Percentiles rank a stretch among this genome's conserved stretches.
These are phyloP conservation scores for Dillenia turbinata DNA, from an alignment of 164 flowering plant species.

Conservation along the genomic window DNA sequence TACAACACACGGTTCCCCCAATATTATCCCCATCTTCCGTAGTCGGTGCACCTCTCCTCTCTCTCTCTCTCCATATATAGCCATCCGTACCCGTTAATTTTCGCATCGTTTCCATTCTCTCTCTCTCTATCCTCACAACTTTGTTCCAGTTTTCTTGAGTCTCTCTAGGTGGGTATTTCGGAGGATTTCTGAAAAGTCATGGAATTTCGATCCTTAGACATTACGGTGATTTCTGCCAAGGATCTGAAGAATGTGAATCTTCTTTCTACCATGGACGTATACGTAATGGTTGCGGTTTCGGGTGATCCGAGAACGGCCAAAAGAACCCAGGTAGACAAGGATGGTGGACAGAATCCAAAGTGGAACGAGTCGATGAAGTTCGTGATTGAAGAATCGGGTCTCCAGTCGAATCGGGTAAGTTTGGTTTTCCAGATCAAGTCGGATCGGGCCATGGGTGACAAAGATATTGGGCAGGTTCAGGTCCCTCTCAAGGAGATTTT, in stretches of 20 bases:
- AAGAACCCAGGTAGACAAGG: slow-evolving; percentile 25
- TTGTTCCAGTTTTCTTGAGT: background rate
- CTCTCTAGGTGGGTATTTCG: too few species aligned
- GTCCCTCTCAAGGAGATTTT: slow-evolving; percentile 63
- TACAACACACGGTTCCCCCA: too few species aligned
- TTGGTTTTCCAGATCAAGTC: slow-evolving; percentile 35
- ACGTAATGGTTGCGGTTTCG: slow-evolving; percentile 20
- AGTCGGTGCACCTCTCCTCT: too few species aligned
- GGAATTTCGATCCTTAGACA: slow-evolving; percentile 31
- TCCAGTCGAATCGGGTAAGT: slow-evolving; percentile 23
- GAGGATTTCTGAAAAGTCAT: slow-evolving; percentile 3
- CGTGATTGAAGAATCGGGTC: slow-evolving; percentile 34
- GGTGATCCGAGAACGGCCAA: slow-evolving; percentile 23
- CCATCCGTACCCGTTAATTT: too few species aligned
- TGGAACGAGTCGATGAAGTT: slow-evolving; percentile 55
- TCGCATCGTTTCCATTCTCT: background rate
- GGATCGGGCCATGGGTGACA: slow-evolving; percentile 47
- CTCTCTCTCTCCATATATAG: too few species aligned
- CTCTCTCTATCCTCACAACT: background rate
- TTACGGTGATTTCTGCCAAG: slow-evolving; percentile 31
- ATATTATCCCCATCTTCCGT: too few species aligned
- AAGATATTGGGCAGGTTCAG: slow-evolving; percentile 49
- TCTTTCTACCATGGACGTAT: slow-evolving; percentile 35
- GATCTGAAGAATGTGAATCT: slow-evolving; percentile 32
- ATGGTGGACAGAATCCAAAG: slow-evolving; percentile 40